Percentiles rank a stretch among this genome's conserved stretches.
Evolutionary conservation across 148 eudicot species (phyloP).

Genomic region (Rhododendron ovatum): DNA sequence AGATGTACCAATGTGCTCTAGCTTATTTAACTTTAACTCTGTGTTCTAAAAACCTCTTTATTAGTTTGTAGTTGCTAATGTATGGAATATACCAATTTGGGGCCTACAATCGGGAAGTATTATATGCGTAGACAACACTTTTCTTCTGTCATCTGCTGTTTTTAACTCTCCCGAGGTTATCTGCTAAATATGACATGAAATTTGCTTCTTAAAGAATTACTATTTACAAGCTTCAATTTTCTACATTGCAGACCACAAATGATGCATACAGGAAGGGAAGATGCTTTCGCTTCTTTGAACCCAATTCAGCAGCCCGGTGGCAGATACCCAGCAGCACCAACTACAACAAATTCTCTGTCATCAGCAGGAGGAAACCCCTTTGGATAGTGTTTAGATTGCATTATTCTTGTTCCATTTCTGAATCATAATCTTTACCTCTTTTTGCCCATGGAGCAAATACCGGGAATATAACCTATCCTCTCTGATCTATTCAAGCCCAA

Average conservation of each 20-base stretch:
- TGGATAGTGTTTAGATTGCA: conserved; percentile 23
- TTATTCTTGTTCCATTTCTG: background rate
- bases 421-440: background rate
- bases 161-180: background rate
- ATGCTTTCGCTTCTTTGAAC: conserved; percentile 29
- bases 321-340: conserved; percentile 18
- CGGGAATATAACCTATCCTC: background rate
- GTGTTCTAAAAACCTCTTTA: background rate
- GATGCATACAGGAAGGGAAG: conserved; percentile 18
- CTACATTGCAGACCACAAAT: conserved; percentile 42
- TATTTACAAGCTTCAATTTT: background rate
- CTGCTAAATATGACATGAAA: background rate
- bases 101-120: background rate
- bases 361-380: conserved; percentile 60
- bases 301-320: conserved; percentile 29
- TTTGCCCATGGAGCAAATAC: background rate
- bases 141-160: no score
- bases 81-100: background rate
- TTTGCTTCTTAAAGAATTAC: background rate
- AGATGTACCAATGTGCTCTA: background rate
- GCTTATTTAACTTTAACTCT: conserved; percentile 3
- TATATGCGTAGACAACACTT: background rate
- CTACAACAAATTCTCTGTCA: conserved; percentile 31
- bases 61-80: background rate
- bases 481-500: background rate